A percentile compares a stretch with the other conserved stretches of the same genome.
Evolutionary conservation across 257 asterid species (phyloP).

Genomic region (Ilex asprella): DNA sequence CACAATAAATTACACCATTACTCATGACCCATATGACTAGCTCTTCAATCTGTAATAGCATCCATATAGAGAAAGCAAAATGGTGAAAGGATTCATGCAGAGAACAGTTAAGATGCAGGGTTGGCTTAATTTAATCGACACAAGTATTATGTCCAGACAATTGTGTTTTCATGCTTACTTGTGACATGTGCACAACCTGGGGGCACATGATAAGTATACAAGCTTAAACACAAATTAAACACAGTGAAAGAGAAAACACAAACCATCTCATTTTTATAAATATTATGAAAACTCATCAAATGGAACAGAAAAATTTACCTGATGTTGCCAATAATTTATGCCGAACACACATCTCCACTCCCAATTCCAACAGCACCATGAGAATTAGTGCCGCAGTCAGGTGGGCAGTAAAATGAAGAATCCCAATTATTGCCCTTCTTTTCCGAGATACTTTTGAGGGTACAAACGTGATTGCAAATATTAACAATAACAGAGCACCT

Average conservation of each 20-base stretch:
- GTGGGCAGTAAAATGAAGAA: slow-evolving; percentile 88
- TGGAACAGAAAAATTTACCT: slow-evolving; percentile 31
- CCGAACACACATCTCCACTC: slow-evolving; percentile 79
- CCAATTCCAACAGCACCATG: slow-evolving; percentile 88
- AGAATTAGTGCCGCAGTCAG: slow-evolving; percentile 83
- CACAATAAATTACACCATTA: too few relatives aligned
- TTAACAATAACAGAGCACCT: slow-evolving; percentile 61
- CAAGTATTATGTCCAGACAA: background rate
- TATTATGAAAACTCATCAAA: background rate
- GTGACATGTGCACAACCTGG: background rate
- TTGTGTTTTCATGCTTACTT: background rate
- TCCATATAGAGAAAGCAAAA: too few relatives aligned
- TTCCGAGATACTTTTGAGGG: slow-evolving; percentile 80
- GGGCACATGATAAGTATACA: background rate
- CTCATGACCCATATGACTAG: too few relatives aligned
- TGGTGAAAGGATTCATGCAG: too few relatives aligned
- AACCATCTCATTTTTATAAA: too few relatives aligned
- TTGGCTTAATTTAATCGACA: too few relatives aligned
- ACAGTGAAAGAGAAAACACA: too few relatives aligned
- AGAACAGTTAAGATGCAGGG: too few relatives aligned
- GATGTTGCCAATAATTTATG: slow-evolving; percentile 80
- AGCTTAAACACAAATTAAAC: background rate
- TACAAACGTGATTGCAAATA: slow-evolving; percentile 65
- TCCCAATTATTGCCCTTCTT: slow-evolving; percentile 59
- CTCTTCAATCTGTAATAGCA: too few relatives aligned